Percentiles rank a stretch among this genome's conserved stretches.
These are phyloP conservation scores for Beauveria rudraprayagi DNA, from an alignment of 2,329 filamentous ascomycete genomes.

Conservation along the genomic window DNA sequence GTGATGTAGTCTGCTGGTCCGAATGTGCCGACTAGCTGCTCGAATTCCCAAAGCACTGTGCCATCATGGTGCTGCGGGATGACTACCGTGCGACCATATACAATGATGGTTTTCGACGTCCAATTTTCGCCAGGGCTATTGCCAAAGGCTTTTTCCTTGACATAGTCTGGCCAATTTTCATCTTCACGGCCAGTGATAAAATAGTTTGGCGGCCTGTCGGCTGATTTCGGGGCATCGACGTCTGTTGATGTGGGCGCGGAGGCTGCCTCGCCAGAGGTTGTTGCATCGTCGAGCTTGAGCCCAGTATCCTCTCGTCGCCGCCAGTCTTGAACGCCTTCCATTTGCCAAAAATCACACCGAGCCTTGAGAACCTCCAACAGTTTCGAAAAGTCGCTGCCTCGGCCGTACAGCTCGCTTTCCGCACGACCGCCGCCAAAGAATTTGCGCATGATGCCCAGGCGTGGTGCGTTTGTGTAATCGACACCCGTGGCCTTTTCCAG, in stretches of 20 bases:
- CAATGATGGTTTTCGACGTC: constrained; percentile 35
- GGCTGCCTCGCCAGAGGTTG: not conserved
- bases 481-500: constrained; percentile 66
- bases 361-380: constrained; percentile 71
- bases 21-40: constrained; percentile 57
- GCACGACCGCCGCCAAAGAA: constrained; percentile 34
- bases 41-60: constrained; percentile 58
- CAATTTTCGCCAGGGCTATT: constrained; percentile 25
- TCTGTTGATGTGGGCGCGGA: not conserved
- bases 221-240: constrained; percentile 15
- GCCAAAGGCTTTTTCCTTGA: constrained; percentile 20
- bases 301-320: constrained; percentile 43
- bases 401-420: constrained; percentile 45
- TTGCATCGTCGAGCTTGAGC: not conserved
- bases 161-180: constrained; percentile 20
- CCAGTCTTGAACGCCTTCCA: constrained; percentile 69
- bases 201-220: constrained; percentile 24
- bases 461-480: constrained; percentile 52
- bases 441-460: constrained; percentile 42
- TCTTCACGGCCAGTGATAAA: constrained; percentile 21
- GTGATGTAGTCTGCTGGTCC: constrained; percentile 79
- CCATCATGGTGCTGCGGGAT: constrained; percentile 52
- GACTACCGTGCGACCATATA: constrained; percentile 56
- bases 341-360: constrained; percentile 76
- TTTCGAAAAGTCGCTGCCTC: constrained; percentile 63